Evolutionary conservation across 1,284 basidiomycete species (phyloP).

Genomic region (Fistulina hepatica): DNA sequence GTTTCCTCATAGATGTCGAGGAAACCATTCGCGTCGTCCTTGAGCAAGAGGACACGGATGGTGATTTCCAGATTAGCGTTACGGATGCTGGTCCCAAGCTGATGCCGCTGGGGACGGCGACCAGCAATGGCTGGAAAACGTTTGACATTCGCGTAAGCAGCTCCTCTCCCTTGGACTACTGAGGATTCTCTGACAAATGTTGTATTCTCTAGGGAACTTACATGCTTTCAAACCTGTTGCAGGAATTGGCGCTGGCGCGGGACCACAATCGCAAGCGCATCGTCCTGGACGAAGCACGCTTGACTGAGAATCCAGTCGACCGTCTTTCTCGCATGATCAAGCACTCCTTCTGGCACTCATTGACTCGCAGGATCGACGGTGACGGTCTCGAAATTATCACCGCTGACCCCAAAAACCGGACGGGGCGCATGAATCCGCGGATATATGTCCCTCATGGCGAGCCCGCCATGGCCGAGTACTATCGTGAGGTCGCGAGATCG

Average conservation of each 20-base stretch:
- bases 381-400: slow-evolving; percentile 96
- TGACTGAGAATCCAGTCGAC: slow-evolving; percentile 96
- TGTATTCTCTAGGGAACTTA: slow-evolving; percentile 73
- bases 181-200: not conserved
- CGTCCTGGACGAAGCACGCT: slow-evolving; percentile 91
- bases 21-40: slow-evolving; percentile 94
- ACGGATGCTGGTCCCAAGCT: slow-evolving; percentile 96
- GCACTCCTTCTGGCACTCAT: slow-evolving; percentile 95
- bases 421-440: slow-evolving; percentile 74
- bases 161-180: slow-evolving; percentile 3
- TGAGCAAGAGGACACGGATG: slow-evolving; percentile 97
- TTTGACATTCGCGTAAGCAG: slow-evolving; percentile 83
- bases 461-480: slow-evolving; percentile 91
- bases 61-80: slow-evolving; percentile 93
- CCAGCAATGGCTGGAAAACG: slow-evolving; percentile 94
- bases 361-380: slow-evolving; percentile 94
- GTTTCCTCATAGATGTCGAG: slow-evolving; percentile 97
- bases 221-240: slow-evolving; percentile 98
- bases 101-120: slow-evolving; percentile 90
- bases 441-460: slow-evolving; percentile 94
- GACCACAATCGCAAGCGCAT: slow-evolving; percentile 94
- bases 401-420: slow-evolving; percentile 93
- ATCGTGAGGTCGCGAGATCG: slow-evolving; percentile 67
- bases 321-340: slow-evolving; percentile 97
- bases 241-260: slow-evolving; percentile 94